A percentile compares a stretch with the other conserved stretches of the same genome.
Evolutionary conservation across 1,139 yeast genomes (phyloP).

Genomic region (Hyphopichia pseudoburtonii): DNA sequence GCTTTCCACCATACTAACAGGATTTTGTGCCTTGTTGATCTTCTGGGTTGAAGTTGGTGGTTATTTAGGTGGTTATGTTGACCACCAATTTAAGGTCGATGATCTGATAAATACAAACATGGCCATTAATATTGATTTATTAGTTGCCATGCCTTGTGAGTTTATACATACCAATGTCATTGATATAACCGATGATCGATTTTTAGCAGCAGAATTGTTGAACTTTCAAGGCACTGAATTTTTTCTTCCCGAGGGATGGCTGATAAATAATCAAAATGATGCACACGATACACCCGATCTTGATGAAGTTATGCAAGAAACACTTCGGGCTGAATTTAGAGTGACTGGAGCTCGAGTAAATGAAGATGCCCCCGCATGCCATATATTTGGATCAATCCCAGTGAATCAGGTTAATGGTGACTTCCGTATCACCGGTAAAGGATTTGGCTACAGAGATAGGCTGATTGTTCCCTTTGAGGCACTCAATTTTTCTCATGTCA

Average conservation of each 20-base stretch:
- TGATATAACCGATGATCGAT: slow-evolving; percentile 76
- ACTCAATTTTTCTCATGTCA: slow-evolving; percentile 79
- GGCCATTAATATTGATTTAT: slow-evolving; percentile 73
- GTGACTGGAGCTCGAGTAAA: slow-evolving; percentile 37
- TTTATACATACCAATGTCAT: slow-evolving; percentile 70
- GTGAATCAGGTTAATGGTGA: slow-evolving; percentile 87
- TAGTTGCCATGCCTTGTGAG: slow-evolving; percentile 84
- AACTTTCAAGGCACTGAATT: slow-evolving; percentile 64
- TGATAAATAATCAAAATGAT: slow-evolving; percentile 43
- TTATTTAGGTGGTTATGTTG: slow-evolving; percentile 78
- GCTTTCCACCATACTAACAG: slow-evolving; percentile 64
- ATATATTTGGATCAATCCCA: slow-evolving; percentile 82
- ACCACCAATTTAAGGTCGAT: slow-evolving; percentile 76
- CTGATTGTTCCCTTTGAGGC: slow-evolving; percentile 46
- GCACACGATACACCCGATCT: slow-evolving; percentile 62
- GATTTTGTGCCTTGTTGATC: slow-evolving; percentile 60
- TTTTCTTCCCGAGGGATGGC: slow-evolving; percentile 49
- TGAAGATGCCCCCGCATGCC: slow-evolving; percentile 76
- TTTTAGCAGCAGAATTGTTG: slow-evolving; percentile 73
- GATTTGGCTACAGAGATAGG: slow-evolving; percentile 56
- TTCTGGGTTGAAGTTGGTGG: slow-evolving; percentile 89
- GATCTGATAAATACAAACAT: slow-evolving; percentile 59
- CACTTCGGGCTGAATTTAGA: slow-evolving; percentile 63
- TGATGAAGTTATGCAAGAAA: slow-evolving; percentile 63
- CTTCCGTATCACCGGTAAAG: slow-evolving; percentile 79